Conservation (phyloP, 345 rosid species). For the Arabis alpina region DNA sequence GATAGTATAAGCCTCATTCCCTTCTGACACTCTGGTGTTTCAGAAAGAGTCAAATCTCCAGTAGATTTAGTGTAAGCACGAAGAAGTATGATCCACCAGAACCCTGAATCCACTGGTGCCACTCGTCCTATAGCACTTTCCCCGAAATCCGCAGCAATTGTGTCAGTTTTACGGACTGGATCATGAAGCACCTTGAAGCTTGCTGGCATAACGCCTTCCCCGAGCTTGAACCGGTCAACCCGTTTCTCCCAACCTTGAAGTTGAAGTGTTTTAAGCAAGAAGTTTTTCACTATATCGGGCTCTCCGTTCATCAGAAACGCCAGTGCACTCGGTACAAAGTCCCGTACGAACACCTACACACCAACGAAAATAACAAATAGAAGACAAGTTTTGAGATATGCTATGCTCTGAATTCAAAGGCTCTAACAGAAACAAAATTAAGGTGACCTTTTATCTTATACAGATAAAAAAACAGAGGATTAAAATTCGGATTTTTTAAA, state of each 20-base stretch:
- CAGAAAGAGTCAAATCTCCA: slow-evolving; percentile 63
- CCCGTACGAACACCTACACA: slow-evolving; percentile 71
- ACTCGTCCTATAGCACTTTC: slow-evolving; percentile 84
- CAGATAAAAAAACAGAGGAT: neutral
- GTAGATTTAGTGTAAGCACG: slow-evolving; percentile 86
- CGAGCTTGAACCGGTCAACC: slow-evolving; percentile 75
- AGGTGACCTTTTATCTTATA: neutral
- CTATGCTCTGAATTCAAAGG: neutral
- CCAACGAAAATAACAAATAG: neutral
- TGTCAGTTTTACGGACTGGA: slow-evolving; percentile 62
- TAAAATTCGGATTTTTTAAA: neutral
- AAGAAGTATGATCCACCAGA: slow-evolving; percentile 87
- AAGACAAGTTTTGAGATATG: slow-evolving; percentile 13
- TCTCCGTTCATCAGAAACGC: slow-evolving; percentile 81
- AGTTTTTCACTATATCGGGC: slow-evolving; percentile 77
- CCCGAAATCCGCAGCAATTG: slow-evolving; percentile 72
- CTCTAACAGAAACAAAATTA: neutral
- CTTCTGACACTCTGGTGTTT: slow-evolving; percentile 72
- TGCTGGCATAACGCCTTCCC: slow-evolving; percentile 85
- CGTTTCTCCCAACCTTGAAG: slow-evolving; percentile 84
- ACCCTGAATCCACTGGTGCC: slow-evolving; percentile 85
- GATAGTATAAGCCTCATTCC: slow-evolving; percentile 73
- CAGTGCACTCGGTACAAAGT: slow-evolving; percentile 81
- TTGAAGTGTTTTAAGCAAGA: slow-evolving; percentile 68
- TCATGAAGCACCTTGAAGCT: slow-evolving; percentile 85